Percentiles rank a stretch among this genome's conserved stretches.
Evolutionary conservation across 2,329 filamentous ascomycete genomes (phyloP).

Genomic region (Chaetomiaceae sp.): DNA sequence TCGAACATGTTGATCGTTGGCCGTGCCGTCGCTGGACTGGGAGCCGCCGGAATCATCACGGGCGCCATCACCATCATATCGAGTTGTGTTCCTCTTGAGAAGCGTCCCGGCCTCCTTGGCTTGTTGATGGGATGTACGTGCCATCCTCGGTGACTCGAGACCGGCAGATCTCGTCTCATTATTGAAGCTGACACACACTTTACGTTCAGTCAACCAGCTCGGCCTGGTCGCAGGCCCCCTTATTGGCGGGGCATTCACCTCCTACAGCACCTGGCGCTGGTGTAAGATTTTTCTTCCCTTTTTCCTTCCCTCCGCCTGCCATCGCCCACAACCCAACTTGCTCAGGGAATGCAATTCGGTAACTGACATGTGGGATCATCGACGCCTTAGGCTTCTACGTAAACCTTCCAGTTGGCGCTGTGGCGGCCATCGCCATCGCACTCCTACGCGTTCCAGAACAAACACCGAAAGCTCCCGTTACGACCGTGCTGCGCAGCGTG

Average conservation of each 20-base stretch:
- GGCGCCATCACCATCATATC: constrained; percentile 12
- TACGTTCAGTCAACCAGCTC: background rate
- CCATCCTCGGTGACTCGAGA: too few species aligned
- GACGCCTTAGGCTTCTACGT: constrained; percentile 4
- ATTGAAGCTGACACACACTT: too few species aligned
- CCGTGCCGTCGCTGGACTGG: constrained; percentile 25
- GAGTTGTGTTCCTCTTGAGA: background rate
- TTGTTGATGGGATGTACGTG: too few species aligned
- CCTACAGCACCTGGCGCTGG: background rate
- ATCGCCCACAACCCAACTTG: too few species aligned
- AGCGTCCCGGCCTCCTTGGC: too few species aligned
- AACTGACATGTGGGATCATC: too few species aligned
- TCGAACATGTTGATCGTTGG: constrained; percentile 24
- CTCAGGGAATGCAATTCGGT: too few species aligned
- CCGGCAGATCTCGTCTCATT: too few species aligned
- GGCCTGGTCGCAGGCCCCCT: constrained; percentile 10
- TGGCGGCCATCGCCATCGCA: background rate
- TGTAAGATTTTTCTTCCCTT: background rate
- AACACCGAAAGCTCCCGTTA: background rate
- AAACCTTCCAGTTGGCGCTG: background rate
- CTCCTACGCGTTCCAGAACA: background rate
- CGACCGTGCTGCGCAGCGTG: too few species aligned
- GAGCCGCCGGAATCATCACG: constrained; percentile 13
- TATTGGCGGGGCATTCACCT: constrained; percentile 8
- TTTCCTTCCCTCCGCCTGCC: background rate